A percentile compares a stretch with the other conserved stretches of the same genome.
Evolutionary conservation across 2,329 filamentous ascomycete genomes (phyloP).

Genomic region (Colletotrichum tropicale): DNA sequence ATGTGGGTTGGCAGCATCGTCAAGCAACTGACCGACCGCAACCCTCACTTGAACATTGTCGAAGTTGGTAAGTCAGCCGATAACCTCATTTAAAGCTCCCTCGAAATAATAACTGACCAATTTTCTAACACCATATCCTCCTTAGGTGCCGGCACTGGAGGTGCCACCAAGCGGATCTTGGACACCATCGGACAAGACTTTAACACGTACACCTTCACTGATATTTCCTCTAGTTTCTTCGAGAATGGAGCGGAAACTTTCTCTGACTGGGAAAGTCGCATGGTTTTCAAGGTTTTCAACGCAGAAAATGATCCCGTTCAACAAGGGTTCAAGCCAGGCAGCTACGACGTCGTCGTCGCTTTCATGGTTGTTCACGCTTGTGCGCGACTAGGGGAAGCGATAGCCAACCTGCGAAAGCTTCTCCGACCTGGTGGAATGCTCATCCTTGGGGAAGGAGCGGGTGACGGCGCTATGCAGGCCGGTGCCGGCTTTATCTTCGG

Average conservation of each 20-base stretch:
- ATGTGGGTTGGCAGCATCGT: slow-evolving; percentile 36
- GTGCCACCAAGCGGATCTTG: slow-evolving; percentile 17
- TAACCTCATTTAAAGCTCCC: too few relatives aligned
- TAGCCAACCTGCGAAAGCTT: slow-evolving; percentile 26
- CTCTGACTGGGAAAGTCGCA: neutral
- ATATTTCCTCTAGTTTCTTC: slow-evolving; percentile 25
- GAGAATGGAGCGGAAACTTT: slow-evolving; percentile 27
- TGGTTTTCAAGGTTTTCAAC: slow-evolving; percentile 30
- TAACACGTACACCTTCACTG: slow-evolving; percentile 26
- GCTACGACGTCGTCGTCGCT: slow-evolving; percentile 33
- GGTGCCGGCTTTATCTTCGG: slow-evolving; percentile 22
- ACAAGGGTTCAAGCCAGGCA: slow-evolving; percentile 28
- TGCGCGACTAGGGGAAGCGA: slow-evolving; percentile 19
- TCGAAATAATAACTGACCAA: too few relatives aligned
- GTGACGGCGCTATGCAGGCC: neutral
- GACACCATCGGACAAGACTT: neutral
- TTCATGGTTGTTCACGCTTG: slow-evolving; percentile 33
- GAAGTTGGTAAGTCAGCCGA: neutral
- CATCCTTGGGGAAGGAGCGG: neutral
- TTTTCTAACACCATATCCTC: too few relatives aligned
- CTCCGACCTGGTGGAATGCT: slow-evolving; percentile 35
- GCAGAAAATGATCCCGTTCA: slow-evolving; percentile 28
- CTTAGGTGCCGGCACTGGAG: slow-evolving; percentile 46
- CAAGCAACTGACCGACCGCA: slow-evolving; percentile 32
- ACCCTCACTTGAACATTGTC: neutral